Evolutionary conservation across 2,329 filamentous ascomycete species (phyloP).

Genomic region (Ophiocordyceps polyrhachis-furcata): DNA sequence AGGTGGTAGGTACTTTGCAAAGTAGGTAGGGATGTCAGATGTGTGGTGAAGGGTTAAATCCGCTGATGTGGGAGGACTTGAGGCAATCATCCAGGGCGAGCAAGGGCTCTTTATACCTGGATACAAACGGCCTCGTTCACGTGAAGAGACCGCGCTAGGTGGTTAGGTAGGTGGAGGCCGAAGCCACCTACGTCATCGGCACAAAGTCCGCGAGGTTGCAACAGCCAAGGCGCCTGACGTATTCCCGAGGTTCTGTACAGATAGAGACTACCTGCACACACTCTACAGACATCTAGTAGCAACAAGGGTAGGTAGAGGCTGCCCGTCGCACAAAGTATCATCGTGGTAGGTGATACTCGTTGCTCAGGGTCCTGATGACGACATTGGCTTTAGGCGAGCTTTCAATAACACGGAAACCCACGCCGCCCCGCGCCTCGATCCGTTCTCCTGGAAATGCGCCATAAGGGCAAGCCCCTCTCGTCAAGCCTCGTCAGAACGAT

Average conservation of each 20-base stretch:
- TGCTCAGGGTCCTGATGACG: background rate
- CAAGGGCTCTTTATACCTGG: background rate
- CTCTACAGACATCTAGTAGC: too few species aligned
- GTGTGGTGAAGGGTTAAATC: background rate
- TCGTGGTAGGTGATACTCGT: too few species aligned
- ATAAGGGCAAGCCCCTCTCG: background rate
- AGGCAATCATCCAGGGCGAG: background rate
- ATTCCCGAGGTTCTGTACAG: background rate
- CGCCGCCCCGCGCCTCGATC: background rate
- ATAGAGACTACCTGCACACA: background rate
- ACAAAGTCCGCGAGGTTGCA: background rate
- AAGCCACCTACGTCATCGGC: background rate
- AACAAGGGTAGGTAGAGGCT: background rate
- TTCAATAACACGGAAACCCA: background rate
- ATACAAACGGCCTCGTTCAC: background rate
- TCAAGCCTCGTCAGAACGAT: background rate
- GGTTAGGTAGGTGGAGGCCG: background rate
- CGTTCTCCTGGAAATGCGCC: background rate
- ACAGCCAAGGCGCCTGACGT: background rate
- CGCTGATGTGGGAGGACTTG: background rate
- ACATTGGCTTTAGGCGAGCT: background rate
- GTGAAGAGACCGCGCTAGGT: background rate
- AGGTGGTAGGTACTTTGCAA: too few species aligned
- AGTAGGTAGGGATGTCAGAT: background rate
- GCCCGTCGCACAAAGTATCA: too few species aligned